A percentile compares a stretch with the other conserved stretches of the same genome.
Evolutionary conservation across 495 filamentous ascomycete genomes (phyloP).

Genomic region (Ascobolus immersus): DNA sequence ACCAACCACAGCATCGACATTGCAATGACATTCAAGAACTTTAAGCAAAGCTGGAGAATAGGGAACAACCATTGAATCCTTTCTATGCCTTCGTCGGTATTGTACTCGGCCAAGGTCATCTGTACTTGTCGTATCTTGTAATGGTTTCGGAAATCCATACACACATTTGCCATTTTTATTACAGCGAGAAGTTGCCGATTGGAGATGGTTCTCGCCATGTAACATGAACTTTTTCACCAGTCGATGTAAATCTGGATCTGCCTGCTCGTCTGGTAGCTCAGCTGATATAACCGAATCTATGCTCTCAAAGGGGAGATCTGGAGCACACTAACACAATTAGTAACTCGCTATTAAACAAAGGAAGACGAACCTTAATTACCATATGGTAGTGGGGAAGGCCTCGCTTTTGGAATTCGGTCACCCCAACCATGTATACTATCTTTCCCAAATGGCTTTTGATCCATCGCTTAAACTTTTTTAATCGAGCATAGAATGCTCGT

Average conservation of each 20-base stretch:
- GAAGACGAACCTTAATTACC: constrained; percentile 3
- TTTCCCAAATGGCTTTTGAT: neutral
- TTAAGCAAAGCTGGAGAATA: constrained; percentile 5
- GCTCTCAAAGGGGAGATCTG: neutral
- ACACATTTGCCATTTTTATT: constrained; percentile 3
- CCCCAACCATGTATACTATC: constrained; percentile 2
- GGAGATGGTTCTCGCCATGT: neutral
- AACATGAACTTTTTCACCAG: constrained; percentile 1
- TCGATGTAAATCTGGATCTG: neutral
- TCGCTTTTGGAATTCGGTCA: constrained; percentile 3
- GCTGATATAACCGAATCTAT: constrained; percentile 2
- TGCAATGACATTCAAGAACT: constrained; percentile 6
- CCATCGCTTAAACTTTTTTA: neutral
- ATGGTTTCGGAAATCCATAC: constrained; percentile 1
- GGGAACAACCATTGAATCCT: constrained; percentile 3
- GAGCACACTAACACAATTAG: neutral
- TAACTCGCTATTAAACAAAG: neutral
- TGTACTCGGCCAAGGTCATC: constrained; percentile 1
- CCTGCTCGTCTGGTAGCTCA: neutral
- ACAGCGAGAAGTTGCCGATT: neutral
- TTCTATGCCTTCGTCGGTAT: constrained; percentile 2
- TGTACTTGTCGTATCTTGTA: neutral
- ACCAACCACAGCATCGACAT: constrained; percentile 8
- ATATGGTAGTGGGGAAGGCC: neutral
- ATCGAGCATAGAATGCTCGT: neutral